Evolutionary conservation across 345 rosid species (phyloP).

Genomic region (Populus alba): DNA sequence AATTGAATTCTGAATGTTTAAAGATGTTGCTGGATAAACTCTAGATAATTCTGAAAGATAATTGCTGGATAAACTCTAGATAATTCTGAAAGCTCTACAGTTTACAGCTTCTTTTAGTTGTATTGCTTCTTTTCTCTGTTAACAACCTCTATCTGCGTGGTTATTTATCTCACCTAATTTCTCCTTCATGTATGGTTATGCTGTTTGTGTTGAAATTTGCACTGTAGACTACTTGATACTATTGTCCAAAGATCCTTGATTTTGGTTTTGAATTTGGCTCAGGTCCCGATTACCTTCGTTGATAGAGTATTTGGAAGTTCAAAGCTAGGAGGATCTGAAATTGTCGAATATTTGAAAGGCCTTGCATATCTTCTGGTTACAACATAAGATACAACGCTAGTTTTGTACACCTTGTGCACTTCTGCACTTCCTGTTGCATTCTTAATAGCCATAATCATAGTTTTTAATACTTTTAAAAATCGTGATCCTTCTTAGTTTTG

Average conservation of each 20-base stretch:
- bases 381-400: constrained; percentile 35
- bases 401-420: not conserved
- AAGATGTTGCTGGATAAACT: not conserved
- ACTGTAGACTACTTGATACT: not conserved
- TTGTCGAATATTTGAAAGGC: constrained; percentile 90
- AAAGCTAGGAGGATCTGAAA: constrained; percentile 98
- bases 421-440: no score
- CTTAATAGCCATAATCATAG: no score
- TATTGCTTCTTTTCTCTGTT: not conserved
- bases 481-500: not conserved
- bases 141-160: not conserved
- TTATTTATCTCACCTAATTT: not conserved
- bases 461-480: no score
- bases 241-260: not conserved
- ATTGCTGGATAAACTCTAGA: not conserved
- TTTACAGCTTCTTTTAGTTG: not conserved
- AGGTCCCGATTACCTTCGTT: constrained; percentile 95
- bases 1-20: not conserved
- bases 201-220: not conserved
- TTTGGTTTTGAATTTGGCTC: constrained; percentile 9
- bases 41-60: not conserved
- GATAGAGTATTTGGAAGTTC: constrained; percentile 95
- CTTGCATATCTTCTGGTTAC: constrained; percentile 76
- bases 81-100: not conserved
- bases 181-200: not conserved